Percentiles rank a stretch among this genome's conserved stretches.
Evolutionary conservation across 78 protist genomes (phyloP).

Genomic region (Protostelium mycophagum): DNA sequence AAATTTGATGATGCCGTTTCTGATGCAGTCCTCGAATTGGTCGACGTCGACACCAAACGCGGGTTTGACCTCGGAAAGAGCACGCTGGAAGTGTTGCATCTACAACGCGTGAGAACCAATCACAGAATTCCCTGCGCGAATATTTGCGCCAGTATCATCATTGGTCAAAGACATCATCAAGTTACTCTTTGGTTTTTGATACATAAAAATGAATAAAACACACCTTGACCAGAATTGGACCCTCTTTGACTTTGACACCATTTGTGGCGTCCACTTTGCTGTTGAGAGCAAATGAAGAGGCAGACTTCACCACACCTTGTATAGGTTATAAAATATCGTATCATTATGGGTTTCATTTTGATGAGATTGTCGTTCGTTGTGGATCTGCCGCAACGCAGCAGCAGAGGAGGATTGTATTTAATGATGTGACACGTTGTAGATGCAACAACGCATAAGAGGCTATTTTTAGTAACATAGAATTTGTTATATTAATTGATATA

Average conservation of each 20-base stretch:
- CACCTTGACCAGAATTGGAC: conserved; percentile 21
- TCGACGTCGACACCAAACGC: conserved; percentile 89
- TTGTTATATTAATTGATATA: too few relatives aligned
- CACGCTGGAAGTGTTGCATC: conserved; percentile 80
- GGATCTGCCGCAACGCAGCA: too few relatives aligned
- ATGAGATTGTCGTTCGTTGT: too few relatives aligned
- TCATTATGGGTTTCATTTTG: too few relatives aligned
- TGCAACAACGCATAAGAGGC: conserved; percentile 74
- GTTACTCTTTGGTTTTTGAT: background rate
- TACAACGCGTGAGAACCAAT: too few relatives aligned
- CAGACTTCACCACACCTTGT: conserved; percentile 88
- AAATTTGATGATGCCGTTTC: conserved; percentile 78
- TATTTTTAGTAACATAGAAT: conserved; percentile 6
- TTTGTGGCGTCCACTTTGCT: conserved; percentile 73
- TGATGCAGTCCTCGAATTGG: conserved; percentile 10
- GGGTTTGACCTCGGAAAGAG: conserved; percentile 87
- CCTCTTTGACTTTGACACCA: conserved; percentile 25
- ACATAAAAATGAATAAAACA: conserved; percentile 1
- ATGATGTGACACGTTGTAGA: too few relatives aligned
- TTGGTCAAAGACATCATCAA: too few relatives aligned
- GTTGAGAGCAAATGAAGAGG: conserved; percentile 82
- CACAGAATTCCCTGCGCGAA: too few relatives aligned
- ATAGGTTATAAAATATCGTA: too few relatives aligned
- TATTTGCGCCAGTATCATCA: too few relatives aligned
- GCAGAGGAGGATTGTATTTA: too few relatives aligned